These are phyloP conservation scores for Penicillium fuscoglaucum DNA, from an alignment of 2,329 filamentous ascomycete genomes.

Conservation along the genomic window DNA sequence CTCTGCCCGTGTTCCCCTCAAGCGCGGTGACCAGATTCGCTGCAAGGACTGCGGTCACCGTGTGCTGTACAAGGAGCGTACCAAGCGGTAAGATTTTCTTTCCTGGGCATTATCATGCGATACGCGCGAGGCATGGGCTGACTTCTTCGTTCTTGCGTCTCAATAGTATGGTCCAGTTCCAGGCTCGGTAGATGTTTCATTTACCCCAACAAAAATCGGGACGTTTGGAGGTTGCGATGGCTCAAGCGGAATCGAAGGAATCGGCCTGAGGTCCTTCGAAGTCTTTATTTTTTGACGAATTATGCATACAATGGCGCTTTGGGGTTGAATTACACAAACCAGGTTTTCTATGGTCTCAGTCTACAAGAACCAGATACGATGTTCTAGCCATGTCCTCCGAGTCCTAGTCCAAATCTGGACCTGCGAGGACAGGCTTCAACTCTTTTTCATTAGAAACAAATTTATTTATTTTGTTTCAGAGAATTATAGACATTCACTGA, in stretches of 20 bases:
- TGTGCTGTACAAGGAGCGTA: conserved; percentile 96
- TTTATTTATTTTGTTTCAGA: not conserved
- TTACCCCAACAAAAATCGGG: not conserved
- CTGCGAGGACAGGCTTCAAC: not conserved
- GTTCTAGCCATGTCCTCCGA: not conserved
- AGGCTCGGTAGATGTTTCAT: conserved; percentile 68
- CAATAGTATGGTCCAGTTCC: conserved; percentile 93
- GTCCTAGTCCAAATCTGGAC: not conserved
- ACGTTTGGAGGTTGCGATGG: not conserved
- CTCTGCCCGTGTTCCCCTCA: conserved; percentile 72
- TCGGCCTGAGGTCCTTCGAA: conserved; percentile 5
- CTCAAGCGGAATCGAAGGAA: conserved; percentile 10
- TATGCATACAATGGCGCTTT: conserved; percentile 37
- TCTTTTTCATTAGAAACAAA: not conserved
- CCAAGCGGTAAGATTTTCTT: conserved; percentile 72
- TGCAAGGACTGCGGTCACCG: conserved; percentile 94
- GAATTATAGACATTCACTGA: not conserved
- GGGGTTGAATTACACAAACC: conserved; percentile 23
- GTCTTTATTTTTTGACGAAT: conserved; percentile 20
- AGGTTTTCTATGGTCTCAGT: conserved; percentile 1
- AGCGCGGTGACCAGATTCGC: conserved; percentile 75
- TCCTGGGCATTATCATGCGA: conserved; percentile 6
- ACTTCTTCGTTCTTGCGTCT: conserved; percentile 12
- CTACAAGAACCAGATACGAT: conserved; percentile 2
- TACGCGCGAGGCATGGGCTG: conserved; percentile 9